Conservation (phyloP, 2,329 filamentous ascomycete genomes). For the Colletotrichum shisoi region DNA sequence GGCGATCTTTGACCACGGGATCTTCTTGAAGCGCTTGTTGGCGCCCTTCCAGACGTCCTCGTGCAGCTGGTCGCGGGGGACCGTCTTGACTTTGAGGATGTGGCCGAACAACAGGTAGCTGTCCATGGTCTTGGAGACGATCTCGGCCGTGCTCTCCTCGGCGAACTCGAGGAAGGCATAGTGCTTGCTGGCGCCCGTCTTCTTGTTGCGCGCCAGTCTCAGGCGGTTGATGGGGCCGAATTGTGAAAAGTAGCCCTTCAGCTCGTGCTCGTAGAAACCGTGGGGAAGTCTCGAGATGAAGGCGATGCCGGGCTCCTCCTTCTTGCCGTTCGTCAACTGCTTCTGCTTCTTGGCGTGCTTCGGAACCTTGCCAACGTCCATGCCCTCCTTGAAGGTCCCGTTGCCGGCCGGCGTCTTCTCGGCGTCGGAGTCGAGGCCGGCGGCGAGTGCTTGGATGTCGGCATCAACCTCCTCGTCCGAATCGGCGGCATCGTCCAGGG, state of each 20-base stretch:
- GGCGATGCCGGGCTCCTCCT: slow-evolving; percentile 75
- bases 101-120: slow-evolving; percentile 96
- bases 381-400: slow-evolving; percentile 56
- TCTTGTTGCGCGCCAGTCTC: slow-evolving; percentile 82
- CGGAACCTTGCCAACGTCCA: slow-evolving; percentile 62
- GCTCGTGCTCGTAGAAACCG: slow-evolving; percentile 95
- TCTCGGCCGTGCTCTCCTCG: slow-evolving; percentile 78
- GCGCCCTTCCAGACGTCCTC: slow-evolving; percentile 87
- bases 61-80: slow-evolving; percentile 80
- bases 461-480: slow-evolving; percentile 54
- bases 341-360: slow-evolving; percentile 57
- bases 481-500: slow-evolving; percentile 45
- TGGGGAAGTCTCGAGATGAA: slow-evolving; percentile 92
- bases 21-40: slow-evolving; percentile 85
- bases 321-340: slow-evolving; percentile 45
- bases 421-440: slow-evolving; percentile 56
- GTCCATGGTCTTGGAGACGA: slow-evolving; percentile 95
- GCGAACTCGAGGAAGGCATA: slow-evolving; percentile 93
- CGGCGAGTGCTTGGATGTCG: slow-evolving; percentile 55
- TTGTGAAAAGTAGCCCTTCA: slow-evolving; percentile 91
- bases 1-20: slow-evolving; percentile 78
- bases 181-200: slow-evolving; percentile 90
- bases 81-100: slow-evolving; percentile 84
- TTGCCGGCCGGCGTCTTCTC: slow-evolving; percentile 49
- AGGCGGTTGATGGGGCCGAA: slow-evolving; percentile 83